phyloP scores from a whole-genome alignment of 495 filamentous ascomycete species.

The Staphylotrichum tortipilum region DNA sequence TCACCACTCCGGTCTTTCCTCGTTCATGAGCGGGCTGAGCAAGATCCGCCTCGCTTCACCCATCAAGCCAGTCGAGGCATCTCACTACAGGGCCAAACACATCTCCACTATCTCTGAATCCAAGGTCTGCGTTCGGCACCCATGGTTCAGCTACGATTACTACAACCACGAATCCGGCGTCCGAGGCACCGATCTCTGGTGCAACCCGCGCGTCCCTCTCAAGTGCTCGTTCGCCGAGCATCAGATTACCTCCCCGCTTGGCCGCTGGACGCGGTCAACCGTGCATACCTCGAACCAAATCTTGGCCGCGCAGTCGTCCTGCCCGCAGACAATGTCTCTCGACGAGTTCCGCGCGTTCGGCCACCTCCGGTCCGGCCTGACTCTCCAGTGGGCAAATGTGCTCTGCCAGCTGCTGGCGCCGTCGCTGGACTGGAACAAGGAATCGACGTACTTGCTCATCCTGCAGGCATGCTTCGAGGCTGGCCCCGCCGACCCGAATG shows the following conservation, averaged over 20 bases:
- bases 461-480: slow-evolving; percentile 44
- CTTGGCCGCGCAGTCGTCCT: slow-evolving; percentile 37
- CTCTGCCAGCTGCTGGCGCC: slow-evolving; percentile 41
- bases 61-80: slow-evolving; percentile 8
- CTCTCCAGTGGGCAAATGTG: slow-evolving; percentile 50
- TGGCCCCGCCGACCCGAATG: slow-evolving; percentile 22
- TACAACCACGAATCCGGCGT: slow-evolving; percentile 8
- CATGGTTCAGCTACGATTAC: slow-evolving; percentile 28
- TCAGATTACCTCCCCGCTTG: neutral
- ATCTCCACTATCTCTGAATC: slow-evolving; percentile 17
- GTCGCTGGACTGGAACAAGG: slow-evolving; percentile 38
- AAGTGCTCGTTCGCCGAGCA: slow-evolving; percentile 10
- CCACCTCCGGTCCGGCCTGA: slow-evolving; percentile 37
- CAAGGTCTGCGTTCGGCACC: slow-evolving; percentile 40
- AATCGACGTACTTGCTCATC: slow-evolving; percentile 37
- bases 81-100: slow-evolving; percentile 11
- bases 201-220: neutral
- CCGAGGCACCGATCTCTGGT: neutral
- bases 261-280: slow-evolving; percentile 6
- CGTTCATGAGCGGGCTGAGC: neutral
- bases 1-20: slow-evolving; percentile 3
- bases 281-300: slow-evolving; percentile 33
- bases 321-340: slow-evolving; percentile 35
- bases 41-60: slow-evolving; percentile 8
- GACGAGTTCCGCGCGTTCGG: slow-evolving; percentile 45